Evolutionary conservation across 495 filamentous ascomycete genomes (phyloP).

Genomic region (Parathielavia appendiculata): DNA sequence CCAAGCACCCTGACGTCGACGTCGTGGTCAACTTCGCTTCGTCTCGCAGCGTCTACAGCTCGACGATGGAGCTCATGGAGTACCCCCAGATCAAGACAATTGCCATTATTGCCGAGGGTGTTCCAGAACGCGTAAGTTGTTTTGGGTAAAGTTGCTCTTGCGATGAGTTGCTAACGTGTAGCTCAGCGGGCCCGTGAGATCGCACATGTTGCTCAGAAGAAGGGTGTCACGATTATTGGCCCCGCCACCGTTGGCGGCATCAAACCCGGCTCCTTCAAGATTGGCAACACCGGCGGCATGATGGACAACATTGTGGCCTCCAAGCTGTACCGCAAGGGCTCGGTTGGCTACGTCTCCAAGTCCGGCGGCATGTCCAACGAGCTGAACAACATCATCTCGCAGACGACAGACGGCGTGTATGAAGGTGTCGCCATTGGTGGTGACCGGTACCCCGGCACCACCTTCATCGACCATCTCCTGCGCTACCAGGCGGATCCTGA

Average conservation of each 20-base stretch:
- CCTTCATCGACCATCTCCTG: slow-evolving; percentile 97
- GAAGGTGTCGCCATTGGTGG: slow-evolving; percentile 99
- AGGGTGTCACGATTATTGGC: slow-evolving; percentile 98
- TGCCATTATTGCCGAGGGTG: slow-evolving; percentile 98
- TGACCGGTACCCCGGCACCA: slow-evolving; percentile 97
- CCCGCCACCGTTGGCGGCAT: slow-evolving; percentile 98
- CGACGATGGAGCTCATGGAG: slow-evolving; percentile 97
- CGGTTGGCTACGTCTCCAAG: slow-evolving; percentile 98
- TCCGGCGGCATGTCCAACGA: slow-evolving; percentile 99
- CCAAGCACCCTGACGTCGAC: slow-evolving; percentile 96
- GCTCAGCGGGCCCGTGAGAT: slow-evolving; percentile 90
- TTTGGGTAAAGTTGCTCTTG: neutral
- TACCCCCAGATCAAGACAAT: slow-evolving; percentile 95
- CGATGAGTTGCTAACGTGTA: neutral
- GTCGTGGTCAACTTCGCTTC: slow-evolving; percentile 99
- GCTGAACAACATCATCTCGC: slow-evolving; percentile 97
- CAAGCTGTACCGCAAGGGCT: slow-evolving; percentile 98
- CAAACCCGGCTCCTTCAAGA: slow-evolving; percentile 99
- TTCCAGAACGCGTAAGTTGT: slow-evolving; percentile 82
- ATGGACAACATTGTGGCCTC: slow-evolving; percentile 99
- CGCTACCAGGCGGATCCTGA: slow-evolving; percentile 92
- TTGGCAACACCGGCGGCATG: slow-evolving; percentile 99
- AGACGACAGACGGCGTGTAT: slow-evolving; percentile 94
- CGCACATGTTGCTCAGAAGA: slow-evolving; percentile 88
- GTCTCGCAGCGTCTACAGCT: slow-evolving; percentile 94